Evolutionary conservation across 164 flowering plant species (phyloP), one percentile per base, ranked within the genome.

Genomic region (Umbilicus rupestris): DNA sequence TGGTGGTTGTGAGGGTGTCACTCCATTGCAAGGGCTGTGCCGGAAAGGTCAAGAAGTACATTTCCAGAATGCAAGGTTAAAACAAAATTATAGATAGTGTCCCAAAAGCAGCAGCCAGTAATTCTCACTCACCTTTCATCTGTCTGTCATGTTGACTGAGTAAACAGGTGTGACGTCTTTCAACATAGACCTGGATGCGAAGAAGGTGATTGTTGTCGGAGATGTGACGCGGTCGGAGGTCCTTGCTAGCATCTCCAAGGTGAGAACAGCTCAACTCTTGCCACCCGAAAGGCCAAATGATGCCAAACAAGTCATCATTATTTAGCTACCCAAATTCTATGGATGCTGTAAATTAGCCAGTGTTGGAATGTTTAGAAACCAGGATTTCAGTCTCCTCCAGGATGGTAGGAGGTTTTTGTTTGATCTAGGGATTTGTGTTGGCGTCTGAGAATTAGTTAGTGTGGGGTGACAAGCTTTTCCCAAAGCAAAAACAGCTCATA

Each of bases 161-260:
- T 37, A 63, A 63, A 41, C 75, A 81, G 85, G 85, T 31, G 85
- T 81, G 60, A 75, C 74, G 42, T 81, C 82, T 5, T 81, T 75
- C 78, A 74, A 71, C 73, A 78, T 81, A 75, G 82, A 81, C 59
- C 79, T 79, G 41, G 75, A 73, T 33, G 76, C 75, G 17, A 81
- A 81, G 75, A 81, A 81, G 66, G 85, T 81, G 73, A 81, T 81
- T 30, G 69, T 81, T 19, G 52, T 69, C 0, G 85, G 85, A 68
- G 71, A 79, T 39, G 71, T 81, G 20, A 81, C 81, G 7, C 82
- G 81, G 0, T 19, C 75, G 45, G 63, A 75, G 8, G 81, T 81
- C 2, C 65, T 81, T 5, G 81, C 75, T 0, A 79, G 85, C 63
- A 72, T 81, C 2, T 79, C 82, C 31, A 81, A 81, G 73, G 79